Base-by-base conservation (phyloP, 2,329 filamentous ascomycete genomes). In the Metarhizium humberi region DNA sequence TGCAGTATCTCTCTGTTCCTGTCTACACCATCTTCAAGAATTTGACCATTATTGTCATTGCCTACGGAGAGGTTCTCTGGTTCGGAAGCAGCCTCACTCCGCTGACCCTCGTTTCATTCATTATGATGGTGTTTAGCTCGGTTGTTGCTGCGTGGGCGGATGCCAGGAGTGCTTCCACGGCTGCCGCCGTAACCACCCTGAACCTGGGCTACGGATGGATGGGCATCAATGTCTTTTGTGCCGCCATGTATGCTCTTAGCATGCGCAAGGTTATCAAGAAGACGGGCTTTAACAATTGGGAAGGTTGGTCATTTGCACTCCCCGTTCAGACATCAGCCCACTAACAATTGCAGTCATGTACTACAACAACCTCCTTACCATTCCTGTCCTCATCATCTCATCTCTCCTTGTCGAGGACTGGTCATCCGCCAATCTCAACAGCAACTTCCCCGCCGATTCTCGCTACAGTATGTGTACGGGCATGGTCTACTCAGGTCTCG, bases 21-120 rank as follows among this genome's bases (percentile, higher is more conserved):
- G 94, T 99, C 36, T 99, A 99, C 76, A 99, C 94, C 56, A 99
- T 99, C 71, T 99, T 99, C 82, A 99, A 99, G 82, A 99, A 99
- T 76, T 74, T 99, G 77, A 96, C 94, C 60, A 99, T 95, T 72
- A 97, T 97, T 66, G 85, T 97, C 62, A 99, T 97, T 67, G 94
- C 94, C 56, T 99, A 99, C 64, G 94, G 94, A 63, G 94, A 99
- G 75, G 92, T 99, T 32, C 80, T 97, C 54, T 96, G 92, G 92
- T 99, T 99, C 63, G 94, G 94, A 59, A 92, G 92, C 67, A 90
- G 85, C 51, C 92, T 99, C 58, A 92, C 88, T n/a, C 82, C 87
- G 48, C 84, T 96, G 72, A 86, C 90, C 2, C 82, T 99, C 34
- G 87, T 96, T 66, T 95, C 92, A 3, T 99, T 99, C 66, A 91